Evolutionary conservation across 106 monocot species (phyloP).

Genomic region (Platanthera zijinensis): DNA sequence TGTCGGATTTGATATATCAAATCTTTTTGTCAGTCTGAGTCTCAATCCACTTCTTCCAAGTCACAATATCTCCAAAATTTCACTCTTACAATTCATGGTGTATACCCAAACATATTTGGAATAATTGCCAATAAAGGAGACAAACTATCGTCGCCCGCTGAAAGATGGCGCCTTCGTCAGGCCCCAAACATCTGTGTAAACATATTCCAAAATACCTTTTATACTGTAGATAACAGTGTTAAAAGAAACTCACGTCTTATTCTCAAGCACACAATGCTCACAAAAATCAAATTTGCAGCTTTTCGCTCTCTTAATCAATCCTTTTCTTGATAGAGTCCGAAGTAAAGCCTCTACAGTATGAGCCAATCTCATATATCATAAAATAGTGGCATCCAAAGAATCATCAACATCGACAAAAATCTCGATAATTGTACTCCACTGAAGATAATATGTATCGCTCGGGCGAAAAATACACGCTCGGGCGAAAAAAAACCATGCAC

Average conservation of each 20-base stretch:
- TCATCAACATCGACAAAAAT: background rate
- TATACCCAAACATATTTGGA: too few species aligned
- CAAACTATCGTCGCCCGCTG: too few species aligned
- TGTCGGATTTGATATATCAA: background rate
- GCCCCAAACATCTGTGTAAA: background rate
- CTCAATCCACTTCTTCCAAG: background rate
- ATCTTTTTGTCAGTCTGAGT: background rate
- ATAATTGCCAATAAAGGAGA: too few species aligned
- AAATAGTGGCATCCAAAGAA: background rate
- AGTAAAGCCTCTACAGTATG: background rate
- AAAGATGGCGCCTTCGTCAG: background rate
- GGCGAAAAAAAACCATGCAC: too few species aligned
- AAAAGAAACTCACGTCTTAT: background rate
- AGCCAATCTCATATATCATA: background rate
- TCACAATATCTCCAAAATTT: too few species aligned
- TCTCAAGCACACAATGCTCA: background rate
- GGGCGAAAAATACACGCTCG: too few species aligned
- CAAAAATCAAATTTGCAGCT: background rate
- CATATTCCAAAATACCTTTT: background rate
- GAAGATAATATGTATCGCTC: background rate
- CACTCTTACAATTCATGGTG: too few species aligned
- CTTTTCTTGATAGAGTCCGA: background rate
- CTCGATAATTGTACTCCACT: background rate
- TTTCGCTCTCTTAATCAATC: too few species aligned
- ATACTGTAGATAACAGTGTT: background rate